phyloP scores from a whole-genome alignment of 2,329 filamentous ascomycete species.

The Cordyceps cicadae region DNA sequence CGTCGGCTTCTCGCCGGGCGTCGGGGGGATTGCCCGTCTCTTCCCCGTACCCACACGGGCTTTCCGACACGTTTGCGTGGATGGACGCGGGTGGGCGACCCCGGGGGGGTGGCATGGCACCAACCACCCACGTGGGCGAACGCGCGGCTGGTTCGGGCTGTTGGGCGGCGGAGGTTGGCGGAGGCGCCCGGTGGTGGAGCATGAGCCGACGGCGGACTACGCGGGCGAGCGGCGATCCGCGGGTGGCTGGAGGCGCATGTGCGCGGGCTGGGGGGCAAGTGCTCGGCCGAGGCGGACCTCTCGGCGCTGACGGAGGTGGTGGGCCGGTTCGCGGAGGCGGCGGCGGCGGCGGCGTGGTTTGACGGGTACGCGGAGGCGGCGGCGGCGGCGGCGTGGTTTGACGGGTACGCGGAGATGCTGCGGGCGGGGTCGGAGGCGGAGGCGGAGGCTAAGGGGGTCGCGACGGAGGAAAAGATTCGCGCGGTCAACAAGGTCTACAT shows the following conservation, averaged over 20 bases:
- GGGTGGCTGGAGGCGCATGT: conserved; percentile 27
- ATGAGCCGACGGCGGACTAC: conserved; percentile 34
- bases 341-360: background rate
- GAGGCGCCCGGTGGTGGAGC: conserved; percentile 29
- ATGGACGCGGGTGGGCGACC: conserved; percentile 70
- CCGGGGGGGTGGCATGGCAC: conserved; percentile 50
- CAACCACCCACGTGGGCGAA: conserved; percentile 51
- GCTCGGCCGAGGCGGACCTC: conserved; percentile 25
- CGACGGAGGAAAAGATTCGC: background rate
- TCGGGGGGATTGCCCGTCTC: conserved; percentile 47
- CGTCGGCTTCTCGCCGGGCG: conserved; percentile 34
- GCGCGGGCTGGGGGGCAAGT: conserved; percentile 21
- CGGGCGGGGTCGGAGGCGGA: background rate
- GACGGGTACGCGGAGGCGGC: background rate
- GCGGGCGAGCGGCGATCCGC: conserved; percentile 29
- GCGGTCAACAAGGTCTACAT: background rate
- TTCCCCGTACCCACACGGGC: conserved; percentile 73
- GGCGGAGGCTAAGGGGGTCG: no score
- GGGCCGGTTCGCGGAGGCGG: conserved; percentile 26
- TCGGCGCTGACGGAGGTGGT: conserved; percentile 30
- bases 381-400: background rate
- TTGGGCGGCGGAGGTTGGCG: conserved; percentile 32
- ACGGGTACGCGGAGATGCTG: background rate
- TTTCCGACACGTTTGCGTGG: conserved; percentile 80
- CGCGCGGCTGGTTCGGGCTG: conserved; percentile 38